Evolutionary conservation across 768 basidiomycete genomes (phyloP), one percentile per base, ranked within the genome.

Genomic region (Termitomyces sp.): DNA sequence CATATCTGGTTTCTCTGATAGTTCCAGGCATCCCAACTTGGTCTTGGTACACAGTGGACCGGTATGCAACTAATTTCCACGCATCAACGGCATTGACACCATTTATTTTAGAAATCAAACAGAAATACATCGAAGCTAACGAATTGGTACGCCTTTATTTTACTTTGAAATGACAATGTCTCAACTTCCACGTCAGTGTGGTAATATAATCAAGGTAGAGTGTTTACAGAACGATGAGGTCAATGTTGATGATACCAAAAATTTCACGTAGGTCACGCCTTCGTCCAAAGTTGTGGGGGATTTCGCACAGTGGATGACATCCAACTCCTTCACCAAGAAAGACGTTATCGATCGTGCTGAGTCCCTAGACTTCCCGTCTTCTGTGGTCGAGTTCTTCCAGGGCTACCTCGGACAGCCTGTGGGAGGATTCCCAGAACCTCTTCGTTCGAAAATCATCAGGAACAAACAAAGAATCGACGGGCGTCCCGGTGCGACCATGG

Each of bases 281-380:
- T 97, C 97, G 13, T 98, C 97, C 46, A 99, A 98, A 79, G 93
- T 96, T 50, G 95, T 98, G 51, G 97, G 97, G 28, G 97, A 99
- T 78, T 97, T 99, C 74, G 97, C 97, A 18, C 97, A 99, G 75
- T 97, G 91, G 89, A 95, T 98, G 94, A 95, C 94, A 38, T 91
- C 92, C 64, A 98, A 98, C 80, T 85, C 86, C 62, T 79, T 98
- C 60, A 82, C 87, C 56, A 93, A 94, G 74, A 76, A 88, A 65
- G 89, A 98, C 59, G 95, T 99, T 33, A 70, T 95, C 58, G 82
- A 86, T 9, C 86, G 88, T 53, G 97, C 96, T 46, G 90, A 91
- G 46, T 83, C 85, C 59, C 86, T 99, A 60, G 97, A 99, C 74
- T 98, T 99, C 88, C 97, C 97, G 9, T 95, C 93, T 12, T 95